Conservation (phyloP, 2,329 filamentous ascomycete genomes). For the Aureobasidium sp. region DNA sequence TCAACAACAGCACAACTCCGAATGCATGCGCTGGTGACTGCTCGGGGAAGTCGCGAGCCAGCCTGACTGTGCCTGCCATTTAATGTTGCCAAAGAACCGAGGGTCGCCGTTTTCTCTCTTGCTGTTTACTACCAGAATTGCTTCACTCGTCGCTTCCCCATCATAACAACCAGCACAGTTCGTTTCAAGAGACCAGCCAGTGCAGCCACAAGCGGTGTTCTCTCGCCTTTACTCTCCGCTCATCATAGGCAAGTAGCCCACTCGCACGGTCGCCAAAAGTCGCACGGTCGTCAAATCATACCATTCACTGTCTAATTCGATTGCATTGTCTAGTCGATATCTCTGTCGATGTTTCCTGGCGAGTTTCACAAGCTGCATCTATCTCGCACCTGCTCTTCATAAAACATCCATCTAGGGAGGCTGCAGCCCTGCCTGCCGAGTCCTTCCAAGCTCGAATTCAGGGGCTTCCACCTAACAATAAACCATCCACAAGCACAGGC, state of each 20-base stretch:
- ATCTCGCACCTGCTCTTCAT: neutral
- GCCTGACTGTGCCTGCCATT: neutral
- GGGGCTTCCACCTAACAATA: conserved; percentile 2
- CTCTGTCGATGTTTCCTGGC: neutral
- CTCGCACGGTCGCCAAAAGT: neutral
- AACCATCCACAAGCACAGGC: conserved; percentile 2
- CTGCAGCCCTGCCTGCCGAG: neutral
- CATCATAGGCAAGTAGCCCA: neutral
- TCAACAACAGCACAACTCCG: neutral
- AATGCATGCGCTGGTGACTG: neutral
- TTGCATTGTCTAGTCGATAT: neutral
- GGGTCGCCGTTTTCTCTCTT: neutral
- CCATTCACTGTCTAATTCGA: neutral
- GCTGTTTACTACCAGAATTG: neutral
- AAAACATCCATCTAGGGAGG: neutral
- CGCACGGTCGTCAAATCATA: neutral
- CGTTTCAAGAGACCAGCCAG: conserved; percentile 3
- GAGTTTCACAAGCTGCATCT: conserved; percentile 3
- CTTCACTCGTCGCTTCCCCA: neutral
- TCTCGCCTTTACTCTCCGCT: neutral
- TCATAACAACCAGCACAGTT: neutral
- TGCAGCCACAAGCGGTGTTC: neutral
- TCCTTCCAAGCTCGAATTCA: neutral
- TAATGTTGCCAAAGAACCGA: neutral
- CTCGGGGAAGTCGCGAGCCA: neutral